Conservation (phyloP, 2,329 filamentous ascomycete species). For the Apiospora arundinis region DNA sequence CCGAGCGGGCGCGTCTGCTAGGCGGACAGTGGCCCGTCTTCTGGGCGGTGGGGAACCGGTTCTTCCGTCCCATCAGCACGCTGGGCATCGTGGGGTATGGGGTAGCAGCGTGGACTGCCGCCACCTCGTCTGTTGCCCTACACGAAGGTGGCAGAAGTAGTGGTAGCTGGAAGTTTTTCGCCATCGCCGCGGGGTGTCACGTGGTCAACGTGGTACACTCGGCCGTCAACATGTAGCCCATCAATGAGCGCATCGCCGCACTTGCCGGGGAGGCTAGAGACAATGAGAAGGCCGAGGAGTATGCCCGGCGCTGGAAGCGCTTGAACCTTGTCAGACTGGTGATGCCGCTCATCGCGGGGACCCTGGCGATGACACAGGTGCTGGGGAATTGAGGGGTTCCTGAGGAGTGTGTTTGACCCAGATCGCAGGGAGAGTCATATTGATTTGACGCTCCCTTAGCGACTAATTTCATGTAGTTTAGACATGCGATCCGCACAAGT, state of each 20-base stretch:
- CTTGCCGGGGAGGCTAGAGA: constrained; percentile 40
- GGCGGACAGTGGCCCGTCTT: constrained; percentile 57
- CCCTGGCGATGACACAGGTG: constrained; percentile 41
- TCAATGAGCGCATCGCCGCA: constrained; percentile 50
- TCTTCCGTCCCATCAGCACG: constrained; percentile 58
- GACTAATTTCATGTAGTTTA: no score
- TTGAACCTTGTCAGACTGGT: constrained; percentile 43
- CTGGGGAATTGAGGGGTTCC: constrained; percentile 16
- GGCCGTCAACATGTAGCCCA: constrained; percentile 57
- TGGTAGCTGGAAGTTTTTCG: constrained; percentile 34
- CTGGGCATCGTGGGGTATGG: constrained; percentile 54
- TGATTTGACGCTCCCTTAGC: no score
- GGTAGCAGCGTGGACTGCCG: constrained; percentile 48
- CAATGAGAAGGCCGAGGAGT: constrained; percentile 38
- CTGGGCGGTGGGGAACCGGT: constrained; percentile 55
- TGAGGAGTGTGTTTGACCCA: not conserved
- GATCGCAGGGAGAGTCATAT: not conserved
- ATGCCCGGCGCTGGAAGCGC: constrained; percentile 43
- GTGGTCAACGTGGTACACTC: constrained; percentile 54
- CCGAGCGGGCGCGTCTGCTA: constrained; percentile 49
- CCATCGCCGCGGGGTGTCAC: constrained; percentile 50
- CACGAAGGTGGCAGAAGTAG: constrained; percentile 22
- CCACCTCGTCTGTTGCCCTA: not conserved
- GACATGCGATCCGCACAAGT: no score
- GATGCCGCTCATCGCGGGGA: constrained; percentile 43